phyloP scores from a whole-genome alignment of 2,329 filamentous ascomycete species.

The Samsoniella hepiali region DNA sequence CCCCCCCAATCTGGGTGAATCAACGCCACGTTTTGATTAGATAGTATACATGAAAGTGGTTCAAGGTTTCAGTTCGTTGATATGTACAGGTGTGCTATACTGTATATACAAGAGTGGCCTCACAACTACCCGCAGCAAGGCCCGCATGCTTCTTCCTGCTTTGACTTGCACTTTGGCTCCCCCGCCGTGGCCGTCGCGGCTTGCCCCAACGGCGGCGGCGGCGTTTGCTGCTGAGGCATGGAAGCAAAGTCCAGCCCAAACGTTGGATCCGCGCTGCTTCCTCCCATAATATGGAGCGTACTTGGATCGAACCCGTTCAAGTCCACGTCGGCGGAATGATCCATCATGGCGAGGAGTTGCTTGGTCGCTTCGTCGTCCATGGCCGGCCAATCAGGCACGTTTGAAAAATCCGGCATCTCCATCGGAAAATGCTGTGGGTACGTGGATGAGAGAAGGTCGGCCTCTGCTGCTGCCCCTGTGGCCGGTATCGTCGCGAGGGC shows the following conservation, averaged over 20 bases:
- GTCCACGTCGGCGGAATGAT: not conserved
- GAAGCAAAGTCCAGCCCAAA: not conserved
- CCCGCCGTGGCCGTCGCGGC: not conserved
- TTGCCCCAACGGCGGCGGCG: not conserved
- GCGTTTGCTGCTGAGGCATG: not conserved
- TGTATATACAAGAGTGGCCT: not conserved
- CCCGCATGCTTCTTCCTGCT: constrained; percentile 3
- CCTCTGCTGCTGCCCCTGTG: not conserved
- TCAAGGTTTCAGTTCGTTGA: not conserved
- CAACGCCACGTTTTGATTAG: not conserved
- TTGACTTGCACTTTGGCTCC: not conserved
- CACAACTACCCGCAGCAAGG: constrained; percentile 4
- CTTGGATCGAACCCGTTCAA: not conserved
- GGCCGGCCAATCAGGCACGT: constrained; percentile 6
- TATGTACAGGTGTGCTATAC: not conserved
- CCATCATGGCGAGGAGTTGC: constrained; percentile 13
- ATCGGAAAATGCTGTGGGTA: not conserved
- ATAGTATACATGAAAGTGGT: too few relatives aligned
- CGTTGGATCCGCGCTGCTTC: not conserved
- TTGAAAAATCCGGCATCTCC: not conserved
- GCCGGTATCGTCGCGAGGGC: not conserved
- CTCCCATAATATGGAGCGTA: not conserved
- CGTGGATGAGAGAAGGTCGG: not conserved
- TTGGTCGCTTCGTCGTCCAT: constrained; percentile 11
- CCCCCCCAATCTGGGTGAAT: not conserved